Base-by-base conservation (phyloP, 306 rosid species). In the Lathyrus tuberosus region DNA sequence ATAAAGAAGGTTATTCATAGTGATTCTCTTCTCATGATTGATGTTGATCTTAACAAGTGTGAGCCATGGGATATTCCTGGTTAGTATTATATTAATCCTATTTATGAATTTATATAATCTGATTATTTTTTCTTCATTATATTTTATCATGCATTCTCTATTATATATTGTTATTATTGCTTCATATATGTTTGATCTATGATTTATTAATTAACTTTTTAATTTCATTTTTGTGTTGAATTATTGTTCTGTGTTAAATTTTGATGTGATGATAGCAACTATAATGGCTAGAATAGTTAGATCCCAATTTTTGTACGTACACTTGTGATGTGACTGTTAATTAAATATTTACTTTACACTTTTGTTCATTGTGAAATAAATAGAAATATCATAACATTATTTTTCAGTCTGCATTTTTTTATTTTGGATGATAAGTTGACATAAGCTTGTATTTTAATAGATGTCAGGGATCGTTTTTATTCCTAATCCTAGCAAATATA, bases 31-130 rank as follows among this genome's bases (percentile, higher is more conserved):
- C 96, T 89, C 69, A 54, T 92, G 86, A 87, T 89, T 30, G 92
- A 92, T 60, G 98, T 92, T 79, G 98, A 92, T 76, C 98, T 92
- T 47, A 92, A 92, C 89, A 89, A 87, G 95, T 87, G 84, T 44
- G 98, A 92, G 58, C 98, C 98, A 6, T 92, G 98, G 98, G 98
- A 92, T 72, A 87, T 92, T 77, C 96, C 98, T 62, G 88, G 98
- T 92, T n/a, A 81, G 88, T 62, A 35, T 8, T 41, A n/a, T 37
- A 18, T 37, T 35, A 35, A 35, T 35, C 40, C 9, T 7, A 10
- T 22, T 8, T 58, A 3, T 61, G 8, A 40, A 15, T 15, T 14
- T 28, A 4, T 16, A 28, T n/a, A 10, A 4, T 20, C 22, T 44
- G 38, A 33, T 33, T 33, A 33, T 0, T 54, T 43, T 12, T 48